Evolutionary conservation across 371 early-diverging fungal genomes (phyloP).

Genomic region (Mucor piriformis): DNA sequence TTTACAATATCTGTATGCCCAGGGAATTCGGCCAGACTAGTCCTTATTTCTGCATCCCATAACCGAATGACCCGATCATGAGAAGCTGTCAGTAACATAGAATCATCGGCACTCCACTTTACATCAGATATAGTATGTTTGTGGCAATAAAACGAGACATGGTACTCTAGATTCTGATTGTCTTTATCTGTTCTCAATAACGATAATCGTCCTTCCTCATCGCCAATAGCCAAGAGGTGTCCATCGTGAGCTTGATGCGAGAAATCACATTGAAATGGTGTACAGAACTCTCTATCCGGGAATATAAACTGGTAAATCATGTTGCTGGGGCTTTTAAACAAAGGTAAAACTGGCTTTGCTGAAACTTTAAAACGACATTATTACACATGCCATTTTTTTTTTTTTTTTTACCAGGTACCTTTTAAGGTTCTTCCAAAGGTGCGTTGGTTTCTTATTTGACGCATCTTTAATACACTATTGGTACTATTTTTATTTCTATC

Average conservation of each 20-base stretch:
- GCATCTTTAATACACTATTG: not conserved
- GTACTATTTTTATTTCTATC: not conserved
- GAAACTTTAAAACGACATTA: constrained; percentile 9
- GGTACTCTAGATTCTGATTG: constrained; percentile 26
- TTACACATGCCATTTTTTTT: not conserved
- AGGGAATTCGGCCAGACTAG: constrained; percentile 42
- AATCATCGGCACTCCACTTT: constrained; percentile 61
- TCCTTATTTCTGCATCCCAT: constrained; percentile 64
- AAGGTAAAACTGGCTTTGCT: constrained; percentile 8
- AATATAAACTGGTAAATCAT: constrained; percentile 22
- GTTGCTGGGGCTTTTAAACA: constrained; percentile 7
- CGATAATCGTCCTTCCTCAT: constrained; percentile 63
- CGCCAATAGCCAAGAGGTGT: constrained; percentile 61
- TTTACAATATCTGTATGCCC: constrained; percentile 63
- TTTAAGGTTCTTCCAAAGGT: constrained; percentile 5
- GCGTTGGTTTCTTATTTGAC: constrained; percentile 1
- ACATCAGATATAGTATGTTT: constrained; percentile 63
- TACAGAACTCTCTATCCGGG: constrained; percentile 23
- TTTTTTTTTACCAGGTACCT: not conserved
- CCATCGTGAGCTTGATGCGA: constrained; percentile 32
- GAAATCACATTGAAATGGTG: constrained; percentile 19
- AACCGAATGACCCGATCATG: constrained; percentile 61
- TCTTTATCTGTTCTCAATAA: constrained; percentile 55
- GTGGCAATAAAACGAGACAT: constrained; percentile 35
- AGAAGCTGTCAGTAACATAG: constrained; percentile 56